phyloP scores from a whole-genome alignment of 176 grass and related monocot species.

The Leersia perrieri region DNA sequence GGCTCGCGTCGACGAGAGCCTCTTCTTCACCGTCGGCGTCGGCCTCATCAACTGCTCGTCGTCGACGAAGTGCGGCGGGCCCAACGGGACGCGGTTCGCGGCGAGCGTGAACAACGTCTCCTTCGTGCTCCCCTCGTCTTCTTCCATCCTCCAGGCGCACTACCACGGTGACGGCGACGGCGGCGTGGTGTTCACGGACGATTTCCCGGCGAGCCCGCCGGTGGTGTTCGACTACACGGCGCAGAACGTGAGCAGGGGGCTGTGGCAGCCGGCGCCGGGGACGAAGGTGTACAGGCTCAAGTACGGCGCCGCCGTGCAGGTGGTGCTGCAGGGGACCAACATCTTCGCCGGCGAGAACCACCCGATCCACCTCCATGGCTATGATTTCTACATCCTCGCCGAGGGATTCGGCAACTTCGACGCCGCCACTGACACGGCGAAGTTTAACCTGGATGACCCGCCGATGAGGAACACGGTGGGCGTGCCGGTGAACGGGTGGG shows the following conservation, averaged over 20 bases:
- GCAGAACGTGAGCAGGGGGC: conserved; percentile 58
- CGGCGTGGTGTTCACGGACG: conserved; percentile 73
- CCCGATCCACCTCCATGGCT: conserved; percentile 91
- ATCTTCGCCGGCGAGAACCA: conserved; percentile 91
- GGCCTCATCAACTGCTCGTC: conserved; percentile 82
- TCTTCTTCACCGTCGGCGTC: conserved; percentile 87
- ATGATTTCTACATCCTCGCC: conserved; percentile 88
- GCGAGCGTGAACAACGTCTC: conserved; percentile 96
- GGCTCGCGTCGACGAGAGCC: conserved; percentile 53
- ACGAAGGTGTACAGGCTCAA: conserved; percentile 79
- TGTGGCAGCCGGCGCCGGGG: conserved; percentile 70
- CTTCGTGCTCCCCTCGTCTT: conserved; percentile 63
- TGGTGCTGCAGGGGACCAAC: conserved; percentile 87
- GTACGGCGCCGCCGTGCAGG: conserved; percentile 70
- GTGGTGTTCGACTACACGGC: conserved; percentile 85
- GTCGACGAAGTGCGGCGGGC: conserved; percentile 67
- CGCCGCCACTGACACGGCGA: conserved; percentile 39
- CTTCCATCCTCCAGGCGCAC: conserved; percentile 79
- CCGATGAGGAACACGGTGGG: conserved; percentile 83
- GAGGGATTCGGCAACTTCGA: conserved; percentile 86
- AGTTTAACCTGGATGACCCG: conserved; percentile 81
- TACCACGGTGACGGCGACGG: conserved; percentile 19
- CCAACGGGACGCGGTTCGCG: conserved; percentile 75
- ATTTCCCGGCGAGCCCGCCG: conserved; percentile 73
- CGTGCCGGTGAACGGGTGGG: conserved; percentile 91